Base-by-base conservation (phyloP, 1,139 yeast genomes). In the Williopsis jadinii region DNA sequence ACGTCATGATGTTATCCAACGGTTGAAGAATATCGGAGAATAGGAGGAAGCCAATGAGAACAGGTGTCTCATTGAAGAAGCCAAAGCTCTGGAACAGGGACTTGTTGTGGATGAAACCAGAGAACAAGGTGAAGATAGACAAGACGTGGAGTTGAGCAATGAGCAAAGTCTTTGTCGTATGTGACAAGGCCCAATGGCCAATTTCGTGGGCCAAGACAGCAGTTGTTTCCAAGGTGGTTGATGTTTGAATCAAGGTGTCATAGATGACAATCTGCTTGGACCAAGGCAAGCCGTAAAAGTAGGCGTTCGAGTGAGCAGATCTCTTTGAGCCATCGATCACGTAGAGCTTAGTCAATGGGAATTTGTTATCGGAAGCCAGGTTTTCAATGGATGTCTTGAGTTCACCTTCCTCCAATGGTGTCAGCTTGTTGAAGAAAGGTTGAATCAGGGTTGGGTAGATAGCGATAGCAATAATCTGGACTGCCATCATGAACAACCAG, bases 151-250 rank as follows among this genome's bases (percentile, higher is more conserved):
- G 62, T 63, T 87, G 92, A 38, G 77, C 68, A 50, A 81, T 71
- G 4, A 73, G 54, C 56, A 92, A 64, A 72, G 80, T 74, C 59
- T 80, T 80, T 13, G 88, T 69, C 47, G 90, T 81, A 63, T 92
- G 98, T 46, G 83, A 80, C 60, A 84, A 72, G 53, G 84, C 83
- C 98, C 98, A 92, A 63, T 92, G 98, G 38, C 98, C 98, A 52
- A 92, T 84, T 67, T 92, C 98, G 60, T 92, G 98, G 19, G 95
- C 97, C 55, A 92, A 71, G 1, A 92, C 95, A 35, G 98, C 97
- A 41, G 90, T 87, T 29, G 90, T 85, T 63, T 92, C 95, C 38
- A 75, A 75, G 30, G 78, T 75, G 30, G 88, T 67, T 29, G 90
- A 80, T 44, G 85, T 84, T 47, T 84, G 80, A 51, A 92, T 81